Percentiles rank a stretch among this genome's conserved stretches.
phyloP scores from a whole-genome alignment of 345 rosid genomes.

The Gossypium stocksii region DNA sequence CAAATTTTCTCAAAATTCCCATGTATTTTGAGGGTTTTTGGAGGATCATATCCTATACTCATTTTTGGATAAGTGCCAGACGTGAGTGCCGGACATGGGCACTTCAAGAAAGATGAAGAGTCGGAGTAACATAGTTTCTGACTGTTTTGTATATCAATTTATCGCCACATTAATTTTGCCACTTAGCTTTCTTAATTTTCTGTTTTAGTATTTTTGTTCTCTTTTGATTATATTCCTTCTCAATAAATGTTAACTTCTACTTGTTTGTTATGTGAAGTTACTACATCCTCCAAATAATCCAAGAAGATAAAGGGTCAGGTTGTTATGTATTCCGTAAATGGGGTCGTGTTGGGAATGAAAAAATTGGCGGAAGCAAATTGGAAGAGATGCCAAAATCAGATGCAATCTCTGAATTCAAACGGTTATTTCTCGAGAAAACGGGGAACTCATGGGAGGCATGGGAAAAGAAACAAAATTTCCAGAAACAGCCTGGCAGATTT shows the following conservation, averaged over 20 bases:
- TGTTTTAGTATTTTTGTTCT: neutral
- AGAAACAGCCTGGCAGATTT: constrained; percentile 83
- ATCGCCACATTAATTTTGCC: neutral
- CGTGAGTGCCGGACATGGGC: neutral
- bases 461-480: constrained; percentile 71
- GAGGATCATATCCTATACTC: neutral
- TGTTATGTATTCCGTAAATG: constrained; percentile 87
- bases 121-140: neutral
- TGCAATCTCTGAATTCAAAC: constrained; percentile 61
- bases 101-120: neutral
- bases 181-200: constrained; percentile 5
- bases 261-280: constrained; percentile 46
- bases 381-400: constrained; percentile 74
- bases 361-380: constrained; percentile 77
- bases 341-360: constrained; percentile 92
- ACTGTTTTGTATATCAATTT: neutral
- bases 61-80: neutral
- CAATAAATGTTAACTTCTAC: constrained; percentile 18
- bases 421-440: constrained; percentile 81
- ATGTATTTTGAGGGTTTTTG: neutral
- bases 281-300: constrained; percentile 86
- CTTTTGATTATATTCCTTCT: neutral
- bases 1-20: neutral
- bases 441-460: constrained; percentile 91
- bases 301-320: constrained; percentile 77